Base-by-base conservation (phyloP, 2,329 filamentous ascomycete genomes). In the Alternaria sp. region DNA sequence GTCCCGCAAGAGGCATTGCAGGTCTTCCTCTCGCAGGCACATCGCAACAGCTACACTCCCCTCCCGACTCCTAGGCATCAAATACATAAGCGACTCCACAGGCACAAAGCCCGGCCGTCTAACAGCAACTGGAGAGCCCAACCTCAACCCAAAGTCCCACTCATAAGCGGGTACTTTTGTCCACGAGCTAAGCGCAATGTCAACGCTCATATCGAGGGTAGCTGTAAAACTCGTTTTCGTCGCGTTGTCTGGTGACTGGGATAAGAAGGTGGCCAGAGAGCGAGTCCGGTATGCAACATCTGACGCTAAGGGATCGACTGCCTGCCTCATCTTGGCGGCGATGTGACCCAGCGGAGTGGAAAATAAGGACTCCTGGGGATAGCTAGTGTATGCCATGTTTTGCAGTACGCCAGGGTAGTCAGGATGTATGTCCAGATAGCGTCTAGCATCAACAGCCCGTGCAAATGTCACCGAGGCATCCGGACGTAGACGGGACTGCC, bases 121-220 rank as follows among this genome's bases (percentile, higher is more conserved):
- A 22, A 87, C 84, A 0, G 76, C 77, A 55, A 80, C 79, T 0
- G 85, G 82, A 18, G 64, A 75, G 0, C 85, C 85, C 3, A 87
- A 63, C 0, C 79, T 81, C 2, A 81, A 63, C 0, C 77, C 76
- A 56, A 88, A 87, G 44, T 86, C 82, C 6, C 82, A 71, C 0
- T 79, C 71, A 62, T 83, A 84, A 16, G 74, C 77, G 4, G 80
- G 71, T 3, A 84, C 68, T 52, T 84, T 83, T 0, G 80, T 79
- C 86, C 85, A 88, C 1, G 85, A 87, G 58, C 83, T 87, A 6
- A 88, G 61, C 77, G 83, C 82, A 3, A 87, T 71, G 39, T 86
- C 76, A 3, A 82, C 54, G 24, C 52, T 51, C 9, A 44, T 28
- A 8, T 59, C 44, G 7, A 65, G 28, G 7, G 20, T 53, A 4